phyloP scores from a whole-genome alignment of 106 monocot species.

The Agapanthus africanus region DNA sequence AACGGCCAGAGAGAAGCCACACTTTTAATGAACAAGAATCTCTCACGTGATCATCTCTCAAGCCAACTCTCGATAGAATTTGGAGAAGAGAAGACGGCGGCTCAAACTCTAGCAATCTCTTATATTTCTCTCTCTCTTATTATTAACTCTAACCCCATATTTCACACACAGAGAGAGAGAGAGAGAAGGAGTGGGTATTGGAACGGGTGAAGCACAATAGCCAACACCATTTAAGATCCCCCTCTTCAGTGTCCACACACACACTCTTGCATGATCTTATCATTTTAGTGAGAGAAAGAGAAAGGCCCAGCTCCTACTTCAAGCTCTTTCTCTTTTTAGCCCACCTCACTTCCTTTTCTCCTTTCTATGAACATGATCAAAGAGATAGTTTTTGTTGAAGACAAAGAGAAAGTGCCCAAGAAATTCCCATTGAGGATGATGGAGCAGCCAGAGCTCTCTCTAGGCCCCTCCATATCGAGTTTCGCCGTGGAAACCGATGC shows the following conservation, averaged over 20 bases:
- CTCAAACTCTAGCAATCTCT: too few species aligned
- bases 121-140: too few species aligned
- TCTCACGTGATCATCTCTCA: too few species aligned
- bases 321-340: background rate
- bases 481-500: constrained; percentile 23
- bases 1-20: too few species aligned
- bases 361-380: constrained; percentile 5
- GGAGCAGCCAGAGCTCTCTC: constrained; percentile 51
- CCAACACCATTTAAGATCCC: constrained; percentile 62
- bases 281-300: constrained; percentile 19
- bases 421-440: constrained; percentile 8
- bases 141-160: too few species aligned
- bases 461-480: constrained; percentile 29
- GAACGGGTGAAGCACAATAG: too few species aligned
- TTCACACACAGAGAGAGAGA: too few species aligned
- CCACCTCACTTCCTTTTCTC: background rate
- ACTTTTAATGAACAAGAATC: too few species aligned
- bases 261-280: constrained; percentile 32
- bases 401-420: constrained; percentile 6
- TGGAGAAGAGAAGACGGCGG: too few species aligned
- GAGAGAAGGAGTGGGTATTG: too few species aligned
- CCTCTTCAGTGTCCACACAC: constrained; percentile 35
- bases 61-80: too few species aligned
- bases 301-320: background rate
- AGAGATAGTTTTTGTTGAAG: constrained; percentile 6